A percentile compares a stretch with the other conserved stretches of the same genome.
phyloP scores from a whole-genome alignment of 2,329 filamentous ascomycete genomes.

The Claviceps humidiphila region DNA sequence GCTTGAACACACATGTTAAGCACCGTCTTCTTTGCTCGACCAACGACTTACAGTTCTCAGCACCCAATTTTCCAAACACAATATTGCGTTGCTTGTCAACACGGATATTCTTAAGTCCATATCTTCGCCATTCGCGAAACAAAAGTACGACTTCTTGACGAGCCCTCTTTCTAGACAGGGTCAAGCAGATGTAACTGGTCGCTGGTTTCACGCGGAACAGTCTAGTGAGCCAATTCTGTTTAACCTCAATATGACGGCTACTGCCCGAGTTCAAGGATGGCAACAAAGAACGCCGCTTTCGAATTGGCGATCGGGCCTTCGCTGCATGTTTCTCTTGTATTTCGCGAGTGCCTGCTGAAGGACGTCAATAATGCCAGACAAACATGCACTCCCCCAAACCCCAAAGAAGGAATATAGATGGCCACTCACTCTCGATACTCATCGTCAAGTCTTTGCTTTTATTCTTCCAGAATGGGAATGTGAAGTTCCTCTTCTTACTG shows the following conservation, averaged over 20 bases:
- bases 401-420: neutral
- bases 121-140: slow-evolving; percentile 66
- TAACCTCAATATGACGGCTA: slow-evolving; percentile 47
- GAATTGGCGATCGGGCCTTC: neutral
- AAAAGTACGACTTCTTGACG: slow-evolving; percentile 65
- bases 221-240: slow-evolving; percentile 77
- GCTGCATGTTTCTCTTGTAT: slow-evolving; percentile 4
- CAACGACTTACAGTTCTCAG: slow-evolving; percentile 57
- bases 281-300: slow-evolving; percentile 14
- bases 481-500: slow-evolving; percentile 39
- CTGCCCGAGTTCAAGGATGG: slow-evolving; percentile 23
- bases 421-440: slow-evolving; percentile 28
- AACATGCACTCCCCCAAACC: neutral
- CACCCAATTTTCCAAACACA: slow-evolving; percentile 64
- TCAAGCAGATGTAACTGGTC: slow-evolving; percentile 61
- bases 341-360: neutral
- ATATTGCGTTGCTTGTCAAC: slow-evolving; percentile 69
- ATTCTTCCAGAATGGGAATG: slow-evolving; percentile 42
- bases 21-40: neutral
- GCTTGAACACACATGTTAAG: neutral
- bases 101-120: slow-evolving; percentile 67
- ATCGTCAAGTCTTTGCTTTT: slow-evolving; percentile 30
- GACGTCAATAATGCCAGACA: neutral
- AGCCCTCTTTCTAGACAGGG: slow-evolving; percentile 51
- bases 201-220: slow-evolving; percentile 84